These are phyloP conservation scores for Diaporthe humulicola DNA, from an alignment of 2,329 filamentous ascomycete genomes.

Conservation along the genomic window DNA sequence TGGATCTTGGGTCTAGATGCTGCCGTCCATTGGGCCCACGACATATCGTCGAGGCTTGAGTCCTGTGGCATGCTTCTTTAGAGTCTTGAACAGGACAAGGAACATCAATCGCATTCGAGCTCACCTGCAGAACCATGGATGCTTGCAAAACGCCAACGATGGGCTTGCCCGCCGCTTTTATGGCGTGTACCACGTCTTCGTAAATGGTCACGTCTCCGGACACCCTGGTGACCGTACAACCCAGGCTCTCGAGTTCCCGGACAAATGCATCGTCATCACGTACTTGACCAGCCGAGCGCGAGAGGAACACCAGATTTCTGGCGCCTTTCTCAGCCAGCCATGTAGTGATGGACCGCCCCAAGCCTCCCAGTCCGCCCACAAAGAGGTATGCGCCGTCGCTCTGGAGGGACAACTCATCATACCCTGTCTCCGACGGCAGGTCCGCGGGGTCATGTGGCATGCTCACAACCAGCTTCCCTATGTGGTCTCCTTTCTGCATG, in stretches of 20 bases:
- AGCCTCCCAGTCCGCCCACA: constrained; percentile 31
- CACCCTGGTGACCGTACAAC: constrained; percentile 22
- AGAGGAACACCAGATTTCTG: constrained; percentile 10
- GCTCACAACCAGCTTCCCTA: constrained; percentile 56
- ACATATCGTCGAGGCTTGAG: constrained; percentile 42
- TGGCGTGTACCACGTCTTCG: neutral
- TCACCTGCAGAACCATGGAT: constrained; percentile 27
- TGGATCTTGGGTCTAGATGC: constrained; percentile 41
- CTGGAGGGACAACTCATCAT: neutral
- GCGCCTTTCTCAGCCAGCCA: constrained; percentile 32
- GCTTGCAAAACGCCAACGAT: constrained; percentile 24
- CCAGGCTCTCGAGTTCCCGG: constrained; percentile 9
- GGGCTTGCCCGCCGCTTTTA: neutral
- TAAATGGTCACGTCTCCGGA: constrained; percentile 4
- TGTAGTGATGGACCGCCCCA: constrained; percentile 11
- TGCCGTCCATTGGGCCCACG: constrained; percentile 47
- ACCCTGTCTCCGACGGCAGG: neutral
- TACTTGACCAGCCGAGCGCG: constrained; percentile 4
- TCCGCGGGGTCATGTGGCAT: constrained; percentile 38
- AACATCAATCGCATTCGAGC: neutral
- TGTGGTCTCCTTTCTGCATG: constrained; percentile 55
- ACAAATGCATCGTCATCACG: constrained; percentile 11
- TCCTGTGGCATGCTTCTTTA: constrained; percentile 3
- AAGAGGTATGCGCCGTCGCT: constrained; percentile 36
- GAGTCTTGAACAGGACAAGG: neutral